phyloP scores from a whole-genome alignment of 2,329 filamentous ascomycete genomes.

The Fusarium haematococcum region DNA sequence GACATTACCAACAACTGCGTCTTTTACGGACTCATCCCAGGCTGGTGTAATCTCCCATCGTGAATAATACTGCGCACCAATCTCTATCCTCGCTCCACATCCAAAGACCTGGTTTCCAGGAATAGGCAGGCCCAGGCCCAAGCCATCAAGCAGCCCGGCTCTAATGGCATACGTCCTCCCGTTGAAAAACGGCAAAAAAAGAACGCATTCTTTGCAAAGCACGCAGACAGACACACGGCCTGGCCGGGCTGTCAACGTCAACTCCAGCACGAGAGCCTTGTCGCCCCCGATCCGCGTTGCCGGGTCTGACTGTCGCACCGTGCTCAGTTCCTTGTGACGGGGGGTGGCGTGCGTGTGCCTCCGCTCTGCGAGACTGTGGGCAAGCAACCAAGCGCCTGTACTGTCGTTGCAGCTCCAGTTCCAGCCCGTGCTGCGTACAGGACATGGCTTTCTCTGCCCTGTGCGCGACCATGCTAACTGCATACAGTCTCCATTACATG shows the following conservation, averaged over 20 bases:
- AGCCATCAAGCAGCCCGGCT: constrained; percentile 1
- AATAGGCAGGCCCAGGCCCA: constrained; percentile 4
- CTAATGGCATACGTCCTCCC: not conserved
- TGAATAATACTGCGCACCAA: not conserved
- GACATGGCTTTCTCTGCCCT: constrained; percentile 15
- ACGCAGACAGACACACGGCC: not conserved
- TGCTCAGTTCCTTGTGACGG: constrained; percentile 38
- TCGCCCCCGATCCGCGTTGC: constrained; percentile 38
- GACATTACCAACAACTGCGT: constrained; percentile 1
- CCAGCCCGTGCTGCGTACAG: not conserved
- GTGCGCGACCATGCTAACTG: constrained; percentile 35
- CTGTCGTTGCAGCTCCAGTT: not conserved
- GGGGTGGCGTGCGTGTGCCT: constrained; percentile 13
- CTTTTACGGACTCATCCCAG: not conserved
- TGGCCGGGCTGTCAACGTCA: not conserved
- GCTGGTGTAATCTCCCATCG: not conserved
- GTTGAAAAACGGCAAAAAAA: constrained; percentile 2
- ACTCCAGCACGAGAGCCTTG: constrained; percentile 19
- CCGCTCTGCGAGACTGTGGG: not conserved
- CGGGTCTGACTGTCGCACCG: constrained; percentile 44
- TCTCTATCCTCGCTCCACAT: not conserved
- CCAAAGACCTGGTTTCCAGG: not conserved
- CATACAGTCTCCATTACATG: constrained; percentile 36
- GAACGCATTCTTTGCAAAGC: not conserved
- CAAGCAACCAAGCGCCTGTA: constrained; percentile 29